These are phyloP conservation scores for Ophiostoma himal-ulmi DNA, from an alignment of 2,329 filamentous ascomycete species.

Conservation along the genomic window DNA sequence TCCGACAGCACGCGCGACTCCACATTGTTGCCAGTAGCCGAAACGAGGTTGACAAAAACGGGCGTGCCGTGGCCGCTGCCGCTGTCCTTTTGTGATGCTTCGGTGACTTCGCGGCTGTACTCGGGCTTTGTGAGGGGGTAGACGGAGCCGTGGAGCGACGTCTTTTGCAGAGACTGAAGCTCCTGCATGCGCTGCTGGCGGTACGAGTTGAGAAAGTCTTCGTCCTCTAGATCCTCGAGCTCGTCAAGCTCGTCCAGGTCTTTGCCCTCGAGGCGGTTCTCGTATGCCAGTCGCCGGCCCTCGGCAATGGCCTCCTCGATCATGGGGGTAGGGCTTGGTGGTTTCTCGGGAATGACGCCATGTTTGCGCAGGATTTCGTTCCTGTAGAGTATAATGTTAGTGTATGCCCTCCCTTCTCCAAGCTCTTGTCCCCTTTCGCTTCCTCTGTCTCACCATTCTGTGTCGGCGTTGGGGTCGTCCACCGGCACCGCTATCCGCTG, in stretches of 20 bases:
- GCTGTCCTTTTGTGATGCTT: constrained; percentile 57
- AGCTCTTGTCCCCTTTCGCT: constrained; percentile 7
- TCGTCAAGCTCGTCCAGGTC: constrained; percentile 90
- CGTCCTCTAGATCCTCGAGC: constrained; percentile 92
- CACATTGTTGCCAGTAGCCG: constrained; percentile 68
- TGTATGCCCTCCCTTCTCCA: neutral
- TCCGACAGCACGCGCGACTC: constrained; percentile 80
- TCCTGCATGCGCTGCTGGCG: constrained; percentile 82
- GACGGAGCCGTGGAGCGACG: constrained; percentile 79
- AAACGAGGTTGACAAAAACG: constrained; percentile 76
- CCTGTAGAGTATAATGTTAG: constrained; percentile 46
- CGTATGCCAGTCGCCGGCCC: constrained; percentile 75
- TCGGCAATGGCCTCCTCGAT: constrained; percentile 91
- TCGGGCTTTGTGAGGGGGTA: constrained; percentile 94
- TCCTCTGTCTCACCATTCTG: constrained; percentile 69
- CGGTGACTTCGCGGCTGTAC: constrained; percentile 85
- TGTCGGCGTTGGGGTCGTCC: constrained; percentile 93
- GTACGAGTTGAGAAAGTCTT: constrained; percentile 82
- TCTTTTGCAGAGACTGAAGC: constrained; percentile 65
- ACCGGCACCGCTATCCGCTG: constrained; percentile 74
- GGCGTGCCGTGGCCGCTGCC: constrained; percentile 29
- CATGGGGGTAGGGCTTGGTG: constrained; percentile 87
- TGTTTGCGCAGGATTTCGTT: constrained; percentile 98
- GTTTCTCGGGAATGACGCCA: constrained; percentile 95
- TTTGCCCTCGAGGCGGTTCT: constrained; percentile 89